Evolutionary conservation across 345 rosid genomes (phyloP), one percentile per base, ranked within the genome.

Genomic region (Brassica nigra): DNA sequence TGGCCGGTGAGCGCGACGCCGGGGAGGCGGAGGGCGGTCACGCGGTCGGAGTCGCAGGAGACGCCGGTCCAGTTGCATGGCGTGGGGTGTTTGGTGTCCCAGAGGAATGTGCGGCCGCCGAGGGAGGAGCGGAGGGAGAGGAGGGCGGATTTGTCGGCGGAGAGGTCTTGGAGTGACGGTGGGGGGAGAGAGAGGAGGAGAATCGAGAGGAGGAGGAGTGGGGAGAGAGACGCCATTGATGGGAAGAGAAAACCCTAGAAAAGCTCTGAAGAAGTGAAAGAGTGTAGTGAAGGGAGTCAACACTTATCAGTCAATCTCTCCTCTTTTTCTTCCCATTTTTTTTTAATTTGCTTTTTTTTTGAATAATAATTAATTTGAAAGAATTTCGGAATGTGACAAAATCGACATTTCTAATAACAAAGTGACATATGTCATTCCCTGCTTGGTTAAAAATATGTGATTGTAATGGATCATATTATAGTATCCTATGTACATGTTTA

Each of bases 21-120:
- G 66, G 99, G 99, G 0, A 96, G 84, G 62, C 89, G 89, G 28
- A 96, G 90, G n/a, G n/a, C 86, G 8, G 88, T 83, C 2, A 96
- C 98, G 8, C 98, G 91, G 78, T 78, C 83, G 70, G 78, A 78
- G 75, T 83, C 84, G 82, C 98, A 95, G 0, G 0, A 20, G 28
- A 95, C 97, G 27, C 99, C 99, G 11, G 90, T 80, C 98, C 98
- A 96, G 36, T 75, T 73, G 80, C 99, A 96, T 4, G 97, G 97
- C n/a, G 76, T 81, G 57, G 70, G 23, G 14, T 73, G 86, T 4
- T 87, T 79, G 5, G 55, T 73, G 58, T 89, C 77, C 99, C 99
- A 96, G 65, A 89, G 85, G 49, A 87, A 83, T 30, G 98, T 90
- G 6, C 99, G 89, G 55, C 99, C 99, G 7, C 88, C 87, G 44